A percentile compares a stretch with the other conserved stretches of the same genome.
phyloP scores from a whole-genome alignment of 75 land plant species.

The Sequoiadendron giganteum region DNA sequence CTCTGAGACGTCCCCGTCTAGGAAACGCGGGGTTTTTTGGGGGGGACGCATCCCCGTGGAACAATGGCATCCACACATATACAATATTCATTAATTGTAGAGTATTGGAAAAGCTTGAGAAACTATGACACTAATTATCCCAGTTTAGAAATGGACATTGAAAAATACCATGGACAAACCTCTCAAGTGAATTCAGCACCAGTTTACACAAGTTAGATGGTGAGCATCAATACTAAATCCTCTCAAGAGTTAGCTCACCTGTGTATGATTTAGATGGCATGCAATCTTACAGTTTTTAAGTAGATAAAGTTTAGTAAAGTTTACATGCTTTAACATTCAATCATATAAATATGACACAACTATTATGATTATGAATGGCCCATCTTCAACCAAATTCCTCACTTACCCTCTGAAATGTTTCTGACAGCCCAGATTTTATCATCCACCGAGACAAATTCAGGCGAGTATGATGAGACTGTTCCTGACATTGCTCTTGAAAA shows the following conservation, averaged over 20 bases:
- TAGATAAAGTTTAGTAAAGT: not conserved
- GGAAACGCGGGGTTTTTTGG: too few relatives aligned
- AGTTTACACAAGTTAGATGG: not conserved
- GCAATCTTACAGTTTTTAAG: not conserved
- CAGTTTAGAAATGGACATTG: not conserved
- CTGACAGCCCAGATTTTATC: not conserved
- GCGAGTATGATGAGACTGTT: not conserved
- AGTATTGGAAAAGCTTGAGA: not conserved
- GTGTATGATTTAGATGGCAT: not conserved
- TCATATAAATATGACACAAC: not conserved
- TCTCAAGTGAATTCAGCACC: not conserved
- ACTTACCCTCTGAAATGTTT: conserved; percentile 12
- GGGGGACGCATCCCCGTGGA: too few relatives aligned
- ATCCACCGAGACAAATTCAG: conserved; percentile 11
- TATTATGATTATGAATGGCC: not conserved
- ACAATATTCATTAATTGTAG: not conserved
- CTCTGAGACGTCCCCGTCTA: too few relatives aligned
- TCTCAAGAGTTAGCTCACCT: not conserved
- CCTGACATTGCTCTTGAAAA: conserved; percentile 11
- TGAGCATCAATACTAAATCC: not conserved
- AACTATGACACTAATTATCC: not conserved
- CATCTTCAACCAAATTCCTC: not conserved
- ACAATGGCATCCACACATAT: not conserved
- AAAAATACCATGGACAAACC: not conserved
- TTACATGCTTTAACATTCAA: not conserved